Base-by-base conservation (phyloP, 495 filamentous ascomycete genomes). In the Hypoxylon lienhwacheense region DNA sequence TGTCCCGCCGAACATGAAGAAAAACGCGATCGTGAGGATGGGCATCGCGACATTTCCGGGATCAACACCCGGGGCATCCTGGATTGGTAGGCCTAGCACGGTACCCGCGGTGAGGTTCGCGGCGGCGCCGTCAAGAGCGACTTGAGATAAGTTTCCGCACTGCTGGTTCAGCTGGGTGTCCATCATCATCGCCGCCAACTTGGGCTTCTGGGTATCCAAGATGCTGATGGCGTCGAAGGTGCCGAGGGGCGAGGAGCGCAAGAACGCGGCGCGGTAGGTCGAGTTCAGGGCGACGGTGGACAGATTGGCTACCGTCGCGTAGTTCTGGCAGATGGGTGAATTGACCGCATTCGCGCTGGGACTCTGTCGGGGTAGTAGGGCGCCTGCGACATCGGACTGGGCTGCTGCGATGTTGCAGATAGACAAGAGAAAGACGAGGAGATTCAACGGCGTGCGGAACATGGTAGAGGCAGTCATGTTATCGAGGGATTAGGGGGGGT, bases 211-310 rank as follows among this genome's bases (percentile, higher is more conserved):
- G 5, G 49, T 46, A 35, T 70, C 61, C 4, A 73, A 36, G 46
- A 73, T 68, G 7, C 15, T 29, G 12, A 47, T 46, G 17, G 69
- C 48, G 21, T 49, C 29, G 32, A 65, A 59, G 11, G 66, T 67
- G 24, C 70, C 70, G 25, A 63, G 20, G 12, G 48, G 48, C 11
- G 67, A 65, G 5, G 61, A 53, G 19, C 62, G 63, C 15, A 69
- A 31, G 67, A 65, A 73, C 5, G 67, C 62, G 7, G 59, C 47
- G 34, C 70, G 70, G 33, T 66, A 70, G 34, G 70, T 66, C 28
- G 55, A 47, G 61, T 71, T 73, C 35, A 50, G 15, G 35, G 63
- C 67, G 48, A 73, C 66, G 31, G 56, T 59, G 10, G 63, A 66
- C 24, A 63, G 49, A 48, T 68, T 68, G 25, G 65, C 65, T 7